Base-by-base conservation (phyloP, 176 grass and related monocot genomes). In the Carex cristatella region DNA sequence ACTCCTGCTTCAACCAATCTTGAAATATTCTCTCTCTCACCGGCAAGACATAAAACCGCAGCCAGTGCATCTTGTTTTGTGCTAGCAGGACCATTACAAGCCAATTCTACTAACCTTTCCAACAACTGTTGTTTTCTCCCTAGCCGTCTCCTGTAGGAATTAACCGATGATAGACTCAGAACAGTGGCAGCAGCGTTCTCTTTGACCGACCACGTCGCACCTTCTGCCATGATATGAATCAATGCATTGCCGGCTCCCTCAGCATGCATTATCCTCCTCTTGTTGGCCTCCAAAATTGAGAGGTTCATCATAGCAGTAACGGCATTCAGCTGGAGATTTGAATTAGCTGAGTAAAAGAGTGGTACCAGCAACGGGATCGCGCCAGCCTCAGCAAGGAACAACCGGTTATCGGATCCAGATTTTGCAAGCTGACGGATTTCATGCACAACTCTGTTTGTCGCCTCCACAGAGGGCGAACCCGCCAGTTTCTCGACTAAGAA, bases 241-340 rank as follows among this genome's bases (percentile, higher is more conserved):
- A 99, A 81, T 1, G 88, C 91, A 33, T 96, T 90, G 2, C 91
- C 46, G 31, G 83, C 91, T 79, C 97, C 93, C 37, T 99, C 91
- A 2, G 88, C 88, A 85, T 99, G 93, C 97, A 99, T 96, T 85
- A 99, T 94, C 62, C 88, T 93, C 90, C 91, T 90, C 87, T 94
- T 95, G 91, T 99, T 99, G 31, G 93, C 89, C 65, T 99, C 97
- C 23, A 94, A 88, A 18, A 96, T 92, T 11, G 93, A 99, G 0
- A 99, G 93, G 86, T 99, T 99, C 5, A 99, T 91, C 81, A 99
- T 64, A 55, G 91, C 96, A 4, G 96, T 95, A 11, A 99, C 87
- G 10, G 93, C 90, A 90, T 95, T 92, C 42, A 99, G 88, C 85
- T 99, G 93, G 16, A 99, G 91, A 51, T 28, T 90, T 4, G 87